Evolutionary conservation across 2,329 filamentous ascomycete species (phyloP).

Genomic region (Parasarocladium wereldwijsianum): DNA sequence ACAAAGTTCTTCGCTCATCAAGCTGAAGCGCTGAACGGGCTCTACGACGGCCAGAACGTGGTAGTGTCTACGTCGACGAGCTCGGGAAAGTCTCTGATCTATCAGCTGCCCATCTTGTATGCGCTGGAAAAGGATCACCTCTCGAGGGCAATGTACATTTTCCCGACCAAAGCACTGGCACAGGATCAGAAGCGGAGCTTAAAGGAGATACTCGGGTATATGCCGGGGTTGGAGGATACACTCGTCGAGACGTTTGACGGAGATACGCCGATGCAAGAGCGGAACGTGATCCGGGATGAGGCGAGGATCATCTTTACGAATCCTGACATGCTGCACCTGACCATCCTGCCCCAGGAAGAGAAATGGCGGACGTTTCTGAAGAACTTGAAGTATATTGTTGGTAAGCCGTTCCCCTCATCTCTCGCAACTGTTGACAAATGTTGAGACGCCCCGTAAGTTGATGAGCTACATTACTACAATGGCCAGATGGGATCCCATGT

Average conservation of each 20-base stretch:
- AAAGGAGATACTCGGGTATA: slow-evolving; percentile 68
- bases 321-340: slow-evolving; percentile 93
- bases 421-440: neutral
- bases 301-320: slow-evolving; percentile 94
- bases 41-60: slow-evolving; percentile 70
- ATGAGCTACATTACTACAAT: slow-evolving; percentile 93
- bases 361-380: slow-evolving; percentile 79
- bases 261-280: slow-evolving; percentile 70
- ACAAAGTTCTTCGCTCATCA: slow-evolving; percentile 82
- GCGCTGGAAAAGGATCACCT: slow-evolving; percentile 64
- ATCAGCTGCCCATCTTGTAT: slow-evolving; percentile 83
- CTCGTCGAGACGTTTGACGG: slow-evolving; percentile 92
- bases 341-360: slow-evolving; percentile 83
- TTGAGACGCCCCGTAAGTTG: slow-evolving; percentile 28
- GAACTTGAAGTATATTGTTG: slow-evolving; percentile 78
- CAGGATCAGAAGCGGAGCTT: slow-evolving; percentile 87
- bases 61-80: slow-evolving; percentile 92
- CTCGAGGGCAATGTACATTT: slow-evolving; percentile 90
- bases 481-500: slow-evolving; percentile 89
- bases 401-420: slow-evolving; percentile 17
- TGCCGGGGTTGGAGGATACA: slow-evolving; percentile 59
- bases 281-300: slow-evolving; percentile 71
- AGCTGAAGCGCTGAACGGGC: slow-evolving; percentile 78
- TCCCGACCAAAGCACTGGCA: slow-evolving; percentile 89
- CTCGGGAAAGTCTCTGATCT: slow-evolving; percentile 96